phyloP scores from a whole-genome alignment of 2,329 filamentous ascomycete species.

The Claviceps arundinis region DNA sequence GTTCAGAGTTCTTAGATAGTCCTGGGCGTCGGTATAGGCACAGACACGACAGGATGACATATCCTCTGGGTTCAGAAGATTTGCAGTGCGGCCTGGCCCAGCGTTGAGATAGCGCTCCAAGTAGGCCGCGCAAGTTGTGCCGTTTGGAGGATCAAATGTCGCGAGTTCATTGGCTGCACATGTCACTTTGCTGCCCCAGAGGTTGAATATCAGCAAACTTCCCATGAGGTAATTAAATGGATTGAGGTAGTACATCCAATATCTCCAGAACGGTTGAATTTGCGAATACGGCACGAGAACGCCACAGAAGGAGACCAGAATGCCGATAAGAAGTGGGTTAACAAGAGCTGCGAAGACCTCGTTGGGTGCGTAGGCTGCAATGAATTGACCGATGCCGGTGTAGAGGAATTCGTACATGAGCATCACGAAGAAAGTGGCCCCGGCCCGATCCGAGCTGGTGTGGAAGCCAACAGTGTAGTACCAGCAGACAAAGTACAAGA shows the following conservation, averaged over 20 bases:
- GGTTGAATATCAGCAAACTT: conserved; percentile 36
- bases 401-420: conserved; percentile 48
- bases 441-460: conserved; percentile 28
- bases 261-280: conserved; percentile 53
- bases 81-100: conserved; percentile 28
- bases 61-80: conserved; percentile 47
- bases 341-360: conserved; percentile 44
- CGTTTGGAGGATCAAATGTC: conserved; percentile 34
- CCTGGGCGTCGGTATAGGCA: conserved; percentile 41
- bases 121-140: conserved; percentile 45
- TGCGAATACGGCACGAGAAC: conserved; percentile 55
- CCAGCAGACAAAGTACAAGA: conserved; percentile 40
- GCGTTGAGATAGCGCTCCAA: conserved; percentile 33
- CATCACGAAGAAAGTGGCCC: conserved; percentile 40
- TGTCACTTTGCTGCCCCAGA: conserved; percentile 32
- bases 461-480: conserved; percentile 45
- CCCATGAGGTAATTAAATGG: conserved; percentile 51
- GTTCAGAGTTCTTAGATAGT: conserved; percentile 48
- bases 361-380: conserved; percentile 50
- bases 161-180: conserved; percentile 38
- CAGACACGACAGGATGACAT: conserved; percentile 46
- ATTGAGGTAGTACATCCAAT: conserved; percentile 50
- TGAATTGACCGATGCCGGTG: conserved; percentile 47
- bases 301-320: conserved; percentile 59
- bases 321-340: conserved; percentile 41